Percentiles rank a stretch among this genome's conserved stretches.
Evolutionary conservation across 177 flowering plant species (phyloP).

Genomic region (Vitis hybrid): DNA sequence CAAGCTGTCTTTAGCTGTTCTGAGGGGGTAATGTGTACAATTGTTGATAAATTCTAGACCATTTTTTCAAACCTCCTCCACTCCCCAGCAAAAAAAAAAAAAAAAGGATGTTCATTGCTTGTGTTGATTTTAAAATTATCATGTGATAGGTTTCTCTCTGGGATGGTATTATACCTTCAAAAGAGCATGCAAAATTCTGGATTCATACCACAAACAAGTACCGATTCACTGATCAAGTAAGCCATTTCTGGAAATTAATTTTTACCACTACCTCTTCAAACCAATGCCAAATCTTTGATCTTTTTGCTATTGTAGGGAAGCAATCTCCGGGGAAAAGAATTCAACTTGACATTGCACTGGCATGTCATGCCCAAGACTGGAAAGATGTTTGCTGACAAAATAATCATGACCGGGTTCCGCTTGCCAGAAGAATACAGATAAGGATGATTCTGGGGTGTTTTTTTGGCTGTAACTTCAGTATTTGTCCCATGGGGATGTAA

Average conservation of each 20-base stretch:
- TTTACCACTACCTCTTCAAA: not conserved
- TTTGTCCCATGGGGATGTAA: too few species aligned
- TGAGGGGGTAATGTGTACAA: too few species aligned
- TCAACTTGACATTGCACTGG: constrained; percentile 93
- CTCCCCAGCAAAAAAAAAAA: too few species aligned
- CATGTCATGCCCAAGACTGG: constrained; percentile 99
- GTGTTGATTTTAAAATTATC: not conserved
- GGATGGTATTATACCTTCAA: constrained; percentile 89
- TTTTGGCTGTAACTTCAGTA: too few species aligned
- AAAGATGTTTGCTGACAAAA: constrained; percentile 88
- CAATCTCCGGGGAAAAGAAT: constrained; percentile 79
- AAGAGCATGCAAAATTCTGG: constrained; percentile 77
- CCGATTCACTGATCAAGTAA: constrained; percentile 82
- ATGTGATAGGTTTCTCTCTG: constrained; percentile 74
- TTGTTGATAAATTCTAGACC: too few species aligned
- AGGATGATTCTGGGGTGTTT: not conserved
- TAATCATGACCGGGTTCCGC: constrained; percentile 76
- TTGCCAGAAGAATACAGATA: constrained; percentile 73
- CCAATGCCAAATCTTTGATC: too few species aligned
- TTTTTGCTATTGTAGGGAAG: constrained; percentile 53
- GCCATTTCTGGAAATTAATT: not conserved
- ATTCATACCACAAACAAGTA: constrained; percentile 76
- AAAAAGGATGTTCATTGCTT: too few species aligned
- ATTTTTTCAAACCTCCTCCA: too few species aligned
- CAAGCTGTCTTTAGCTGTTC: too few species aligned